Evolutionary conservation across 768 basidiomycete species (phyloP).

Genomic region (Lentinula sp.): DNA sequence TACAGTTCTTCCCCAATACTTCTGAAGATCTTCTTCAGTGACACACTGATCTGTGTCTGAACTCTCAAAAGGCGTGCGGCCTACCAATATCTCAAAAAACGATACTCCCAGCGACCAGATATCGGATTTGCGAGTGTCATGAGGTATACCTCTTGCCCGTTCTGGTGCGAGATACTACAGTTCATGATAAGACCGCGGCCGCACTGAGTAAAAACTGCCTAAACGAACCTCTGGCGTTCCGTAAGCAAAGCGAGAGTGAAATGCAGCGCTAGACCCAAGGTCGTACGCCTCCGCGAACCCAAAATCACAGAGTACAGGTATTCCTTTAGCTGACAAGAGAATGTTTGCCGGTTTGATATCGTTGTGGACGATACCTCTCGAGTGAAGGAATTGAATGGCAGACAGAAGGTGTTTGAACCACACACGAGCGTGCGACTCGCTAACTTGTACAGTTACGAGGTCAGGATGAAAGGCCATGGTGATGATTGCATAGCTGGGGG

Average conservation of each 20-base stretch:
- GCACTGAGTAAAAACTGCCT: constrained; percentile 1
- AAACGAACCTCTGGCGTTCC: constrained; percentile 82
- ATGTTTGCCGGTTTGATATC: constrained; percentile 97
- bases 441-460: constrained; percentile 83
- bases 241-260: constrained; percentile 78
- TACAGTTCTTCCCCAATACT: constrained; percentile 83
- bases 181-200: not conserved
- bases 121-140: constrained; percentile 92
- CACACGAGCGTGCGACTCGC: constrained; percentile 65
- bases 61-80: constrained; percentile 88
- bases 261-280: constrained; percentile 51
- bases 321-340: constrained; percentile 67
- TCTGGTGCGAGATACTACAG: constrained; percentile 88
- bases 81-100: constrained; percentile 90
- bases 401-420: constrained; percentile 84
- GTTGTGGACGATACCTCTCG: constrained; percentile 82
- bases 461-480: constrained; percentile 90
- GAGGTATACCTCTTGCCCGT: constrained; percentile 79
- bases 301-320: constrained; percentile 92
- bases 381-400: constrained; percentile 79
- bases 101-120: constrained; percentile 85
- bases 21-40: constrained; percentile 74
- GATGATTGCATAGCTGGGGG: constrained; percentile 83
- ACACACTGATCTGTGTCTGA: constrained; percentile 73
- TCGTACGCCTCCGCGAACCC: constrained; percentile 93